Base-by-base conservation (phyloP, 495 filamentous ascomycete genomes). In the Astrocystis sublimbata region DNA sequence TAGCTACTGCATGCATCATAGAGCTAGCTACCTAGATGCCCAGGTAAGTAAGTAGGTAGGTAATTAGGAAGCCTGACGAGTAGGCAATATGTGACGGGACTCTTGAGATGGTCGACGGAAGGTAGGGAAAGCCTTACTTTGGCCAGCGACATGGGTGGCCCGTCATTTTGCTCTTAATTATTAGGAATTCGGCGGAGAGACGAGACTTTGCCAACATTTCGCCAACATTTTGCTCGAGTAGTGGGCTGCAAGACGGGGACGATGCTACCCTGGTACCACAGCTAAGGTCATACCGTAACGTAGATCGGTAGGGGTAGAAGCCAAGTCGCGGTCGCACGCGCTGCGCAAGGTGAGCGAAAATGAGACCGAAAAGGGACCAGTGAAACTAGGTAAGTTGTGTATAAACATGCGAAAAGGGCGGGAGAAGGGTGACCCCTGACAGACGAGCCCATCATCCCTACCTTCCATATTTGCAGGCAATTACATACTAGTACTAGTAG, bases 261-360 rank as follows among this genome's bases (percentile, higher is more conserved):
- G 43, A 36, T 38, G 28, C 43, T 8, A 49, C 40, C 45, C 38
- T 47, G 52, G 33, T 55, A 55, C 52, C 52, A 55, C 33, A 42
- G 54, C 36, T 42, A 57, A 30, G 54, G 54, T 57, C 54, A 55
- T 55, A 55, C 52, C 36, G 52, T 55, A 55, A 33, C 35, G 52
- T 41, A 55, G 52, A 55, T 55, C 52, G 33, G 51, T 54, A 54
- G 33, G 51, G 51, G 17, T 42, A 23, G 8, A n/a, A 21, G 36
- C 38, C 54, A 57, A 45, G 36, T 57, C 40, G 45, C 53, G 24
- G 17, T 40, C 6, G 19, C 36, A 13, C 12, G 41, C 15, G 56
- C 56, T 30, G 21, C 56, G 56, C 33, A 59, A 59, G 56, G 56
- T 59, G 56, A 59, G 33, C 42, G 40, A 38, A 59, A 50, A 43